These are phyloP conservation scores for Macadamia tetraphylla DNA, from an alignment of 164 flowering plant species.

Conservation along the genomic window DNA sequence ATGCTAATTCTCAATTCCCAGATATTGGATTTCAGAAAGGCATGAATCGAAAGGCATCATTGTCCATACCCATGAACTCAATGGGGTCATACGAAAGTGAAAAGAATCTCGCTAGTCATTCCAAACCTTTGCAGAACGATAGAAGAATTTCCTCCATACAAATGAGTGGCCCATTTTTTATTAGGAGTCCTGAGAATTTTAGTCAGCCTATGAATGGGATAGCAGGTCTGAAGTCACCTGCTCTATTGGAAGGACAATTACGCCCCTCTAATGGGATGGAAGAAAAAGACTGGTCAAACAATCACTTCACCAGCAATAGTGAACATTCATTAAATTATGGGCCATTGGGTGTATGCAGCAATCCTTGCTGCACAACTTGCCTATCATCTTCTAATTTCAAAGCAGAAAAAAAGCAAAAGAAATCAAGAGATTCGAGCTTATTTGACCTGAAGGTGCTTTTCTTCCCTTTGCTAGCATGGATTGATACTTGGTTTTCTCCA, in stretches of 20 bases:
- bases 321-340: slow-evolving; percentile 80
- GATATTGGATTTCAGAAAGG: slow-evolving; percentile 20
- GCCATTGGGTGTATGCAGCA: slow-evolving; percentile 74
- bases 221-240: slow-evolving; percentile 13
- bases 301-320: slow-evolving; percentile 37
- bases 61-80: slow-evolving; percentile 37
- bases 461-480: not conserved
- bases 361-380: slow-evolving; percentile 90
- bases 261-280: slow-evolving; percentile 28
- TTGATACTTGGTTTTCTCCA: too few species aligned
- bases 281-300: slow-evolving; percentile 29
- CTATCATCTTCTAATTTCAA: slow-evolving; percentile 39
- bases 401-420: slow-evolving; percentile 20
- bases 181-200: slow-evolving; percentile 24
- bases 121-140: slow-evolving; percentile 59
- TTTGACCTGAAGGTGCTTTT: slow-evolving; percentile 30
- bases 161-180: slow-evolving; percentile 60
- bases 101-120: slow-evolving; percentile 36
- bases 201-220: slow-evolving; percentile 18
- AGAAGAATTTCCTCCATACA: slow-evolving; percentile 36
- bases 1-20: slow-evolving; percentile 13
- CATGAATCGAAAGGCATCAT: slow-evolving; percentile 49
- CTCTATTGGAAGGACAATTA: slow-evolving; percentile 31
- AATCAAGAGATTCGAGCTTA: slow-evolving; percentile 2
- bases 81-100: slow-evolving; percentile 27